Evolutionary conservation across 2,329 filamentous ascomycete genomes (phyloP).

Genomic region (Aspergillus japonicus): DNA sequence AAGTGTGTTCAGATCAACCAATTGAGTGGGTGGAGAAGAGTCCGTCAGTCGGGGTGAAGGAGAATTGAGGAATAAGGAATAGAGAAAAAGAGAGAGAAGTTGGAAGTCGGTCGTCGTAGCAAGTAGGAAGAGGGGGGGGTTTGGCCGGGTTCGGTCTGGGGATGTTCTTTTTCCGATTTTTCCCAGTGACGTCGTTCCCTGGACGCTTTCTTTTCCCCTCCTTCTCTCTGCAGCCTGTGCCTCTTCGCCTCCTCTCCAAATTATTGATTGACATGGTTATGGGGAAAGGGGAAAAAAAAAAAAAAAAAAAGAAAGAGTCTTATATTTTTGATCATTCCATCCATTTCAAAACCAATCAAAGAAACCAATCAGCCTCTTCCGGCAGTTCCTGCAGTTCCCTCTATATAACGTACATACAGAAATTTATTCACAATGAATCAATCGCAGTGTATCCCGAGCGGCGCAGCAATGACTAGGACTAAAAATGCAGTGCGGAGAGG

Average conservation of each 20-base stretch:
- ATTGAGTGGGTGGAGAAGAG: slow-evolving; percentile 19
- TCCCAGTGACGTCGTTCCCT: slow-evolving; percentile 5
- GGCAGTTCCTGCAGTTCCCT: no score
- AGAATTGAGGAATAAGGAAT: not conserved
- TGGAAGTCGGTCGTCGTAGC: not conserved
- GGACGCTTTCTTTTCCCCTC: not conserved
- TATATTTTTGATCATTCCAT: not conserved
- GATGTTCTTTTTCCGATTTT: slow-evolving; percentile 2
- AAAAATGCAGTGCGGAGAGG: not conserved
- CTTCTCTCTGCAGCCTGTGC: not conserved
- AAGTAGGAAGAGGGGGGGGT: not conserved
- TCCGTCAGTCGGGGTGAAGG: not conserved
- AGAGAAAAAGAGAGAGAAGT: no score
- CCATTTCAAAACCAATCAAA: no score
- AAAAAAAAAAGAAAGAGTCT: not conserved
- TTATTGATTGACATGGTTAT: not conserved
- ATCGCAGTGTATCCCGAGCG: slow-evolving; percentile 7
- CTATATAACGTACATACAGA: slow-evolving; percentile 2
- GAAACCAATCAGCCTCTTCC: no score
- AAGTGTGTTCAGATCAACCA: not conserved
- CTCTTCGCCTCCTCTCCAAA: no score
- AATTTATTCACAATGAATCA: slow-evolving; percentile 2
- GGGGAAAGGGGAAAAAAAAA: not conserved
- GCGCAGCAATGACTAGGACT: not conserved
- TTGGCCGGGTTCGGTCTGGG: not conserved